A percentile compares a stretch with the other conserved stretches of the same genome.
Evolutionary conservation across 176 grass and related monocot genomes (phyloP).

Genomic region (Calamus simplicifolius): DNA sequence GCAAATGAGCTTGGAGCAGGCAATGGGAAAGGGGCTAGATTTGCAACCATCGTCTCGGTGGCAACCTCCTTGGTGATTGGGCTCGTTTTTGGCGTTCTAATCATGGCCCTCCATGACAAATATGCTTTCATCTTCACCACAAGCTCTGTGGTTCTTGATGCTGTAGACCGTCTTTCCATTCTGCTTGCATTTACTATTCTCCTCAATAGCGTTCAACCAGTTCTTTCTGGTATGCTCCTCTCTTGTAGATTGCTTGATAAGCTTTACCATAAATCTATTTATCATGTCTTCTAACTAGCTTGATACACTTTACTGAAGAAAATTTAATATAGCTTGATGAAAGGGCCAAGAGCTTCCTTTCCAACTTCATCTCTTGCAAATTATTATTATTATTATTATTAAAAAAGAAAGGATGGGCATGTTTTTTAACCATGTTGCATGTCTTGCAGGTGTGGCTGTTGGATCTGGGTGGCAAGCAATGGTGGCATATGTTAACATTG

Average conservation of each 20-base stretch:
- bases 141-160: neutral
- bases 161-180: neutral
- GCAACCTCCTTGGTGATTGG: neutral
- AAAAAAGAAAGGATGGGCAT: too few species aligned
- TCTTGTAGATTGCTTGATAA: too few species aligned
- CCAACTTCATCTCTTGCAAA: too few species aligned
- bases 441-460: slow-evolving; percentile 5
- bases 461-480: slow-evolving; percentile 9
- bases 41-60: neutral
- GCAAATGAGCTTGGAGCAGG: slow-evolving; percentile 6
- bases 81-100: neutral
- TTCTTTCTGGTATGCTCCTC: neutral
- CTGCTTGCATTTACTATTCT: slow-evolving; percentile 5
- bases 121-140: slow-evolving; percentile 2
- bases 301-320: too few species aligned
- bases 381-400: too few species aligned
- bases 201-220: slow-evolving; percentile 4
- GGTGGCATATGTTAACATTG: slow-evolving; percentile 8
- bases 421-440: too few species aligned
- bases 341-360: too few species aligned
- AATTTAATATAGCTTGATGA: too few species aligned
- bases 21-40: neutral
- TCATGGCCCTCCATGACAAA: neutral
- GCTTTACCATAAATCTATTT: too few species aligned
- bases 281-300: too few species aligned